Percentiles rank a stretch among this genome's conserved stretches.
Evolutionary conservation across 345 rosid genomes (phyloP).

Genomic region (Turnera subulata): DNA sequence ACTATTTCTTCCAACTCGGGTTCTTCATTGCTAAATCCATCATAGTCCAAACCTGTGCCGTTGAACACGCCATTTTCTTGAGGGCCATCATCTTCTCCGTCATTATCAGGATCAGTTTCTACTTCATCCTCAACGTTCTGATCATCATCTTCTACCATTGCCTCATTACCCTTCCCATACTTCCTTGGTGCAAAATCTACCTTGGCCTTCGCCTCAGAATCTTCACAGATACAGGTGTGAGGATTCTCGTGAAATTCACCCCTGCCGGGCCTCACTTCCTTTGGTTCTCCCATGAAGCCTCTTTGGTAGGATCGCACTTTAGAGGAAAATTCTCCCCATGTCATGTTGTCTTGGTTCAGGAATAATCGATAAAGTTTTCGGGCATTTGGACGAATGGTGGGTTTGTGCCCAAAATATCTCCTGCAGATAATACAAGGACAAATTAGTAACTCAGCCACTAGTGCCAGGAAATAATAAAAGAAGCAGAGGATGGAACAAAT

Average conservation of each 20-base stretch:
- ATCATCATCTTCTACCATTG: conserved; percentile 42
- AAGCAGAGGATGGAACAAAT: not conserved
- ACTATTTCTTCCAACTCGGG: conserved; percentile 80
- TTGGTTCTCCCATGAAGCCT: conserved; percentile 98
- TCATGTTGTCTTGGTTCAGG: conserved; percentile 52
- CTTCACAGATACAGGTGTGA: conserved; percentile 78
- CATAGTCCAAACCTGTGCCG: conserved; percentile 58
- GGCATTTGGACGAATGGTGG: conserved; percentile 92
- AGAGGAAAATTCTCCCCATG: conserved; percentile 91
- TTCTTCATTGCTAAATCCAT: conserved; percentile 50
- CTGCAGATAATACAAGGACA: conserved; percentile 37
- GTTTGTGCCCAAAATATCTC: conserved; percentile 92
- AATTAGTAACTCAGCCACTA: conserved; percentile 12
- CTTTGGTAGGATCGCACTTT: conserved; percentile 63
- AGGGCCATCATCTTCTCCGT: conserved; percentile 38
- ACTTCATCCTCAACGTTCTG: conserved; percentile 46
- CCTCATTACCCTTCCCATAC: conserved; percentile 38
- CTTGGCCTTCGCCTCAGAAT: conserved; percentile 41
- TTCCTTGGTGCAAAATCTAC: conserved; percentile 37
- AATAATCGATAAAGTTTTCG: conserved; percentile 76
- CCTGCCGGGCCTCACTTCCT: conserved; percentile 86
- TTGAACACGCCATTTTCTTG: conserved; percentile 37
- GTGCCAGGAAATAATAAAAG: not conserved
- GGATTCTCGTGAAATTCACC: conserved; percentile 99
- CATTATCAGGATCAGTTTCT: conserved; percentile 65